phyloP scores from a whole-genome alignment of 2,329 filamentous ascomycete genomes.

The Nemania sp. region DNA sequence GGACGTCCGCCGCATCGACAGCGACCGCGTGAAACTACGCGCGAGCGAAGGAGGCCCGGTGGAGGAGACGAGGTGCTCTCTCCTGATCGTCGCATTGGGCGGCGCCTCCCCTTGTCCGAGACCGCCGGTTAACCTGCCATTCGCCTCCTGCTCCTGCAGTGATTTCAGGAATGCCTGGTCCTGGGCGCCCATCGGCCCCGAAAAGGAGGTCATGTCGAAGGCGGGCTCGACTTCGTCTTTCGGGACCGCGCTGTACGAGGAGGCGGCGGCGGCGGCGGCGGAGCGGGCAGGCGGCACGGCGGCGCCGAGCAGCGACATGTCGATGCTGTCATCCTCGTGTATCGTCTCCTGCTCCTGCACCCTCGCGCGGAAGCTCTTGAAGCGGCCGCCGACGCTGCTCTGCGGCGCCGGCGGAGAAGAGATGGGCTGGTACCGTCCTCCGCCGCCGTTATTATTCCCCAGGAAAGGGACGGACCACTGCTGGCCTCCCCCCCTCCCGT shows the following conservation, averaged over 20 bases:
- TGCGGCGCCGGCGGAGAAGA: constrained; percentile 27
- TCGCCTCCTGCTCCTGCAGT: constrained; percentile 58
- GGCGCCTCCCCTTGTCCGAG: constrained; percentile 59
- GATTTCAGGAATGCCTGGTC: constrained; percentile 51
- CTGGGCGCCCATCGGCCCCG: constrained; percentile 51
- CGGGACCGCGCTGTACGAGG: constrained; percentile 36
- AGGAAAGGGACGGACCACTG: constrained; percentile 35
- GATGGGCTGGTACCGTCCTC: constrained; percentile 34
- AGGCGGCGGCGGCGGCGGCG: too few species aligned
- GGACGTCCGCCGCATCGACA: constrained; percentile 45
- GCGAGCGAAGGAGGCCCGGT: constrained; percentile 42
- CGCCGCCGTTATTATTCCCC: constrained; percentile 22
- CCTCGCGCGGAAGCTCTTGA: constrained; percentile 35
- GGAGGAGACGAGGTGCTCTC: constrained; percentile 55
- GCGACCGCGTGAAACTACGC: constrained; percentile 47
- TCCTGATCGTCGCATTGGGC: constrained; percentile 51
- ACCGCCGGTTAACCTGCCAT: constrained; percentile 61
- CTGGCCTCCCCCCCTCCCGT: constrained; percentile 24
- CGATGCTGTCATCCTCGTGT: constrained; percentile 40
- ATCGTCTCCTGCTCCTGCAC: constrained; percentile 37
- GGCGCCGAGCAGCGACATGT: constrained; percentile 38
- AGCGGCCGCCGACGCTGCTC: constrained; percentile 26
- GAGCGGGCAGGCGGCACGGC: constrained; percentile 41
- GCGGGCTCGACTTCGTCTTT: constrained; percentile 39
- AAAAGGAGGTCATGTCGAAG: constrained; percentile 53